A percentile compares a stretch with the other conserved stretches of the same genome.
Conservation (phyloP, 768 basidiomycete species). For the Lactifluus echinatus region DNA sequence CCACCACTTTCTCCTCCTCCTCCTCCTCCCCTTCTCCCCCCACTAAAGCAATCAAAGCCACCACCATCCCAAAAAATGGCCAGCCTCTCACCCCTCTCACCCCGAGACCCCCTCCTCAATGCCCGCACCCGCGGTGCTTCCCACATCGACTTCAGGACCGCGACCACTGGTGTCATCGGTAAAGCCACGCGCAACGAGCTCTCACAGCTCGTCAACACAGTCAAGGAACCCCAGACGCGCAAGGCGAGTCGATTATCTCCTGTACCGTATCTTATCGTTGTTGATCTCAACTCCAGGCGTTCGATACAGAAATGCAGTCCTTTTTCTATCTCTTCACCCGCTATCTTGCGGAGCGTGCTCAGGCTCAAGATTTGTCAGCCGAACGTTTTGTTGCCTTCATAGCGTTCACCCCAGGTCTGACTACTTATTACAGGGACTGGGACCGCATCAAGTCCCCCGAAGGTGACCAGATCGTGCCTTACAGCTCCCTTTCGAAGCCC, state of each 20-base stretch:
- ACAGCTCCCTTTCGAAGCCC: slow-evolving; percentile 41
- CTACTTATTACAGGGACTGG: slow-evolving; percentile 26
- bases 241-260: slow-evolving; percentile 44
- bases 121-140: slow-evolving; percentile 67
- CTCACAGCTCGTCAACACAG: slow-evolving; percentile 81
- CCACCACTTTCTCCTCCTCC: slow-evolving; percentile 5
- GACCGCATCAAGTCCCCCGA: slow-evolving; percentile 52
- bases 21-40: not conserved
- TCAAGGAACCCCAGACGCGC: slow-evolving; percentile 70
- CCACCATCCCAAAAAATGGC: slow-evolving; percentile 28
- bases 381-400: not conserved
- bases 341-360: slow-evolving; percentile 83
- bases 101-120: slow-evolving; percentile 61
- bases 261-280: not conserved
- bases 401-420: not conserved
- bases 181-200: slow-evolving; percentile 99
- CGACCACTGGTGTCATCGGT: slow-evolving; percentile 57
- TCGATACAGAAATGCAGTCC: slow-evolving; percentile 92
- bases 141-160: slow-evolving; percentile 96
- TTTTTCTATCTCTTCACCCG: slow-evolving; percentile 96
- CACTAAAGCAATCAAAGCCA: not conserved
- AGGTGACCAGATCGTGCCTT: slow-evolving; percentile 53
- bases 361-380: slow-evolving; percentile 71
- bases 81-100: slow-evolving; percentile 44
- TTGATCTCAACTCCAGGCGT: slow-evolving; percentile 42